Percentiles rank a stretch among this genome's conserved stretches.
These are phyloP conservation scores for Teratosphaeria zuluensis DNA, from an alignment of 2,329 filamentous ascomycete genomes.

Conservation along the genomic window DNA sequence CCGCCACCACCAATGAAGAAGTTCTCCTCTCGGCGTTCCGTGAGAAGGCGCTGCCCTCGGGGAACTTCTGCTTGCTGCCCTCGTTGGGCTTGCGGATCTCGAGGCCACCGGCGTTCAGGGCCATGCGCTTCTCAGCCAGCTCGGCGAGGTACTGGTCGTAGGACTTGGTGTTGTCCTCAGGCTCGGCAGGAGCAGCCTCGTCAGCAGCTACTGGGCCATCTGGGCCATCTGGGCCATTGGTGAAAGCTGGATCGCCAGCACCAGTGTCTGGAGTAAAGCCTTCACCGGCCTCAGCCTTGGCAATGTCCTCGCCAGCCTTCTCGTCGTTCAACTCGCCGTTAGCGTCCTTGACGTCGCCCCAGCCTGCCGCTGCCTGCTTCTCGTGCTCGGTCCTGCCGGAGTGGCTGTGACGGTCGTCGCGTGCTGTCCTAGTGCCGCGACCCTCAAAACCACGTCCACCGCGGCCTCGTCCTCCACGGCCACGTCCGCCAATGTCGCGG, in stretches of 20 bases:
- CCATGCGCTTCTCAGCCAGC: conserved; percentile 65
- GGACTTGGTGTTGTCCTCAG: conserved; percentile 76
- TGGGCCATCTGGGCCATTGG: conserved; percentile 32
- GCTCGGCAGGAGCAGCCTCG: conserved; percentile 24
- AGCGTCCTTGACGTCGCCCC: conserved; percentile 62
- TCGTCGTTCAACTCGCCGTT: conserved; percentile 82
- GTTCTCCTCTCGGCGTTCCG: conserved; percentile 51
- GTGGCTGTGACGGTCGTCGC: conserved; percentile 55
- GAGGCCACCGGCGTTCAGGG: conserved; percentile 53
- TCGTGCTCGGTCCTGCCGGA: conserved; percentile 58
- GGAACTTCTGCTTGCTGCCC: conserved; percentile 92
- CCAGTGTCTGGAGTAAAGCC: conserved; percentile 25
- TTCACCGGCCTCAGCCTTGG: conserved; percentile 73
- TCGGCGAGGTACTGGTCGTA: conserved; percentile 81
- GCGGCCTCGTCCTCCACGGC: conserved; percentile 37
- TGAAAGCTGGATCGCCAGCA: conserved; percentile 35
- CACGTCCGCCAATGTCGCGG: conserved; percentile 2
- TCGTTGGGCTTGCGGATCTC: conserved; percentile 87
- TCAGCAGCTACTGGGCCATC: conserved; percentile 18
- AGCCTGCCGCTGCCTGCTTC: conserved; percentile 81
- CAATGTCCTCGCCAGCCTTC: conserved; percentile 81
- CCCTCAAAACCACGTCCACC: conserved; percentile 41
- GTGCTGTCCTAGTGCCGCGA: conserved; percentile 33
- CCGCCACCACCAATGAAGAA: conserved; percentile 66
- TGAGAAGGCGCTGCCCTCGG: conserved; percentile 60